phyloP scores from a whole-genome alignment of 164 flowering plant species.

The Magnolia changhungtana region DNA sequence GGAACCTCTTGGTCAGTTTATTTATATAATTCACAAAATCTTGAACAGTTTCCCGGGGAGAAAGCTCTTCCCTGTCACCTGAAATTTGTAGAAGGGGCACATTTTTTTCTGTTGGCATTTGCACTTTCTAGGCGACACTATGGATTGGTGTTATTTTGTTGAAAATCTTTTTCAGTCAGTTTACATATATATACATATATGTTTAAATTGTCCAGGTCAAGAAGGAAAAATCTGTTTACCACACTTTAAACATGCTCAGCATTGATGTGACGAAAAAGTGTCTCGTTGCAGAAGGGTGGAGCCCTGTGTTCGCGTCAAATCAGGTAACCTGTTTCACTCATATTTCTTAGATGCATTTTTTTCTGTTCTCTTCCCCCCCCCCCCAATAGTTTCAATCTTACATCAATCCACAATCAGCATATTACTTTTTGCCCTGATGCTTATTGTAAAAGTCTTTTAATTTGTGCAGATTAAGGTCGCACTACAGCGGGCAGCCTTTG shows the following conservation, averaged over 20 bases:
- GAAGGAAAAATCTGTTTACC: slow-evolving; percentile 83
- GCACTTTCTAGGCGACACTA: background rate
- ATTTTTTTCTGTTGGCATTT: background rate
- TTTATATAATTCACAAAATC: background rate
- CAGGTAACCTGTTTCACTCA: slow-evolving; percentile 38
- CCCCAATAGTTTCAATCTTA: background rate
- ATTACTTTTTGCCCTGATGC: background rate
- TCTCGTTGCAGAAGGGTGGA: slow-evolving; percentile 97
- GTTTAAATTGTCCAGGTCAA: slow-evolving; percentile 55
- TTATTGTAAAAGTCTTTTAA: background rate
- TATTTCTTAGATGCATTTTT: background rate
- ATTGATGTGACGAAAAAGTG: slow-evolving; percentile 96
- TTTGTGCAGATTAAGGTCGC: slow-evolving; percentile 74
- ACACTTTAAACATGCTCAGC: slow-evolving; percentile 93
- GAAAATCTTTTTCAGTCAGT: background rate
- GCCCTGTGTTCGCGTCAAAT: slow-evolving; percentile 81
- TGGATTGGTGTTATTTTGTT: background rate
- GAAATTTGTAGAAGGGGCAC: background rate
- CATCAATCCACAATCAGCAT: background rate
- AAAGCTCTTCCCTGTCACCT: background rate
- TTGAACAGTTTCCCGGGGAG: background rate
- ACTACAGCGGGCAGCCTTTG: slow-evolving; percentile 65
- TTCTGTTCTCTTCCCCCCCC: background rate
- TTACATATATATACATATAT: background rate
- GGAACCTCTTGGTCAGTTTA: slow-evolving; percentile 63